Base-by-base conservation (phyloP, 2,329 filamentous ascomycete species). In the Dendryphion nanum region DNA sequence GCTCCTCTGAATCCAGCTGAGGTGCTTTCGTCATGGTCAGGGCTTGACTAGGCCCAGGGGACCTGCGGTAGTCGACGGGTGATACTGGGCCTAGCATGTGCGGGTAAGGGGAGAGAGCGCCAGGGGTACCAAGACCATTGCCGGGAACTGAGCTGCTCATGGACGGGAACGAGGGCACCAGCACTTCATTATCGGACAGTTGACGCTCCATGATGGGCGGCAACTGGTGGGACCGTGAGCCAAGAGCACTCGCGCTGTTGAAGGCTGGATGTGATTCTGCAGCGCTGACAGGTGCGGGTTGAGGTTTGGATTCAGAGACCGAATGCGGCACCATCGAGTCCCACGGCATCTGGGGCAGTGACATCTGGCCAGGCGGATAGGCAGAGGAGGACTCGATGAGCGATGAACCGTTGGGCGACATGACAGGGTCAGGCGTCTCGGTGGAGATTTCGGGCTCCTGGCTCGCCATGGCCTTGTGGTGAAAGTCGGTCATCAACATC, bases 401-500 rank as follows among this genome's bases (percentile, higher is more conserved):
- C 30, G 83, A 76, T 38, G 82, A 75, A 47, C 78, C 81, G 55
- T 81, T 82, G 47, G 87, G 81, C 42, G 88, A 82, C 64, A 87
- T 90, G 48, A 84, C 75, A 65, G 86, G 82, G 59, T 80, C 78
- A 20, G 76, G 70, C 61, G 67, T 69, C 54, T 76, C 70, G 45
- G 73, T 66, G 55, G 67, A 74, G 66, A 68, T 72, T 60, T 77
- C 75, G 53, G 68, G 63, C 63, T 76, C 72, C 81, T 88, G 56
- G 82, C 82, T 75, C 42, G 80, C 83, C 70, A 90, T 91, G 58
- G 83, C 90, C 75, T 96, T 96, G 75, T 96, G 89, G 72, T 95
- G 91, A 64, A 97, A 85, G 72, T 97, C 90, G 64, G 91, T 93
- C 74, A 98, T 94, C 67, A 98, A 81, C 89, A 97, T 96, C 54